Base-by-base conservation (phyloP, 1,284 basidiomycete species). In the Austroboletus novae-zelandiae region DNA sequence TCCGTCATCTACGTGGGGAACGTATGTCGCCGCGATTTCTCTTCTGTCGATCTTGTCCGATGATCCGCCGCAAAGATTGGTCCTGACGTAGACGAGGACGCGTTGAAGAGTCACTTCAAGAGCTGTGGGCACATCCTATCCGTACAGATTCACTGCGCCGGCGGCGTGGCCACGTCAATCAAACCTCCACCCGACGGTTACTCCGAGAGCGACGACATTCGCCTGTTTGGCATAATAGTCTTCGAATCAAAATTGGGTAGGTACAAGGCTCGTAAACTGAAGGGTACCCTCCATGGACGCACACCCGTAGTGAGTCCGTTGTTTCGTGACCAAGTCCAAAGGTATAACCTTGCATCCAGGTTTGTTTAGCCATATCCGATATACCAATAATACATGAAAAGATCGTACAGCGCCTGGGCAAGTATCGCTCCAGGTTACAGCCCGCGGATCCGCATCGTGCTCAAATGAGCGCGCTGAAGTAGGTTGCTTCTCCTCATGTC, bases 1-100 rank as follows among this genome's bases (percentile, higher is more conserved):
- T 68, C 67, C 20, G 70, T 69, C 52, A 70, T 80, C 18, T 85
- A 72, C 59, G 79, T 84, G 25, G 84, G 84, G 35, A 85, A 85
- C 60, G 84, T 86, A 57, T 55, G 80, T 35, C 36, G 11, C 15
- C 36, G 11, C 15, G 13, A 27, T 9, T 27, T 1, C 18, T 34
- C 40, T 30, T 20, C n/a, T 34, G 27, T 46, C 40, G 25, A 39
- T 40, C 40, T 42, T 35, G 11, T 18, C 50, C 9, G 17, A 40
- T 46, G 20, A 49, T 30, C 9, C 31, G 40, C 27, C 40, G 23
- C 50, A 71, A 47, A 61, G 70, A 54, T 74, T 29, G 55, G 64
- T 41, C 65, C 67, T 1, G 56, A 58, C 1, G 63, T 76, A 47
- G 73, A 69, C 7, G 66, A 72, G 47, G 53, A 63, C 2, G 61